A percentile compares a stretch with the other conserved stretches of the same genome.
Evolutionary conservation across 176 grass and related monocot species (phyloP).

Genomic region (Bonia amplexicaulis): DNA sequence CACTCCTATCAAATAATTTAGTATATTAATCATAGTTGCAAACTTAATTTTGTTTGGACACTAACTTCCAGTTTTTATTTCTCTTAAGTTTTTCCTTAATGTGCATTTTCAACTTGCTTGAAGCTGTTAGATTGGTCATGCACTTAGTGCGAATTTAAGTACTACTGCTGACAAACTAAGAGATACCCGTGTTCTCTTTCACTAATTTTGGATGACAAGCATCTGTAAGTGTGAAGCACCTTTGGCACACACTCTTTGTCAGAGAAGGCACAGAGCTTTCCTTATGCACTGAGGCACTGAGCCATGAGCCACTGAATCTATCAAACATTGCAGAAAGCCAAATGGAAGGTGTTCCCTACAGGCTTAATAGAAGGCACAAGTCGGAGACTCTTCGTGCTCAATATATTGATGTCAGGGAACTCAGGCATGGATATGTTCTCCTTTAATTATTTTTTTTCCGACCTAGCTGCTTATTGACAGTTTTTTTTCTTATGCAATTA

Average conservation of each 20-base stretch:
- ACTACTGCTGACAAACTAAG: neutral
- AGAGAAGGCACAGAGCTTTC: neutral
- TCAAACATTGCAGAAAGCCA: slow-evolving; percentile 44
- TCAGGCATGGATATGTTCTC: slow-evolving; percentile 42
- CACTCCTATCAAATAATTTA: neutral
- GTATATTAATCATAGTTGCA: neutral
- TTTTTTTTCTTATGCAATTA: slow-evolving; percentile 7
- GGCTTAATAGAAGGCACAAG: slow-evolving; percentile 62
- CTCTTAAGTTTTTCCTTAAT: neutral
- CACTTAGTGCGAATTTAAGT: neutral
- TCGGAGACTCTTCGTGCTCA: slow-evolving; percentile 92
- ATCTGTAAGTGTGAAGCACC: neutral
- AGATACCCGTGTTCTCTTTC: neutral
- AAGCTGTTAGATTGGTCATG: neutral
- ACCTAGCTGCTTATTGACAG: neutral
- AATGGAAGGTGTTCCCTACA: slow-evolving; percentile 39
- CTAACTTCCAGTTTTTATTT: neutral
- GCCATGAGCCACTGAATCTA: neutral
- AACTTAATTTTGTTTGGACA: neutral
- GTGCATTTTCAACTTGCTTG: neutral
- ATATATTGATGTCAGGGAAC: slow-evolving; percentile 77
- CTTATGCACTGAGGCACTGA: neutral
- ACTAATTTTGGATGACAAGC: neutral
- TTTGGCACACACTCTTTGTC: neutral
- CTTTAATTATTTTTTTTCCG: neutral